A percentile compares a stretch with the other conserved stretches of the same genome.
Conservation (phyloP, 306 rosid genomes). For the Cyamopsis tetragonoloba region DNA sequence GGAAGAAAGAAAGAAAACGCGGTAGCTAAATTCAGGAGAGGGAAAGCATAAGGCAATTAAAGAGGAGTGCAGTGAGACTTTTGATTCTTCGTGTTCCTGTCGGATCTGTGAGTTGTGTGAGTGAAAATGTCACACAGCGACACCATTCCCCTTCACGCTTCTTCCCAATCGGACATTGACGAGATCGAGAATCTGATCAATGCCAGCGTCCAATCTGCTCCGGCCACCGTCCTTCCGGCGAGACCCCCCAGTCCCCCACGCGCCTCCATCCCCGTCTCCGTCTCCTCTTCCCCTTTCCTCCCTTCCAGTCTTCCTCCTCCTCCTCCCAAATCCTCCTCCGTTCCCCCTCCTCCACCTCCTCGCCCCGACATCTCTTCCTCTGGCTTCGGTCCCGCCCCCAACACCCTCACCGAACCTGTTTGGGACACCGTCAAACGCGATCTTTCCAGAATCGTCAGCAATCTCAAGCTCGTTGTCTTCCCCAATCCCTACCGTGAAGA, state of each 20-base stretch:
- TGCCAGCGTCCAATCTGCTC: conserved; percentile 56
- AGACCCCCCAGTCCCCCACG: conserved; percentile 74
- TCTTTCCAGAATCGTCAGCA: conserved; percentile 88
- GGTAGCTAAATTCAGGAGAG: neutral
- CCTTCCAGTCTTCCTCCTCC: conserved; percentile 35
- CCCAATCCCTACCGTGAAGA: conserved; percentile 94
- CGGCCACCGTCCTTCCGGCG: conserved; percentile 69
- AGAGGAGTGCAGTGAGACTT: neutral
- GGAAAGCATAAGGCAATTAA: neutral
- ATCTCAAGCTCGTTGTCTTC: conserved; percentile 92
- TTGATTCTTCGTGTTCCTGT: neutral
- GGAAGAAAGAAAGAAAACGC: neutral
- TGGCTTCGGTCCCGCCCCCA: conserved; percentile 78
- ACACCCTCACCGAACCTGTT: conserved; percentile 89
- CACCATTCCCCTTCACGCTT: conserved; percentile 81
- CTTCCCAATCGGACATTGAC: conserved; percentile 96
- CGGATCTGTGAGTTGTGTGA: neutral
- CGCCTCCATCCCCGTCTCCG: conserved; percentile 85
- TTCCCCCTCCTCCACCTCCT: conserved; percentile 28
- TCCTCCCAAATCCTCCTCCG: conserved; percentile 26
- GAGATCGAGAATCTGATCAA: conserved; percentile 97
- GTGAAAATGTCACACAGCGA: conserved; percentile 82
- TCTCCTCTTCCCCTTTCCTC: conserved; percentile 46
- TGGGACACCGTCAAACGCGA: conserved; percentile 97
- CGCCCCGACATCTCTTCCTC: conserved; percentile 19